Evolutionary conservation across 2,329 filamentous ascomycete genomes (phyloP).

Genomic region (Amylocarpus encephaloides): DNA sequence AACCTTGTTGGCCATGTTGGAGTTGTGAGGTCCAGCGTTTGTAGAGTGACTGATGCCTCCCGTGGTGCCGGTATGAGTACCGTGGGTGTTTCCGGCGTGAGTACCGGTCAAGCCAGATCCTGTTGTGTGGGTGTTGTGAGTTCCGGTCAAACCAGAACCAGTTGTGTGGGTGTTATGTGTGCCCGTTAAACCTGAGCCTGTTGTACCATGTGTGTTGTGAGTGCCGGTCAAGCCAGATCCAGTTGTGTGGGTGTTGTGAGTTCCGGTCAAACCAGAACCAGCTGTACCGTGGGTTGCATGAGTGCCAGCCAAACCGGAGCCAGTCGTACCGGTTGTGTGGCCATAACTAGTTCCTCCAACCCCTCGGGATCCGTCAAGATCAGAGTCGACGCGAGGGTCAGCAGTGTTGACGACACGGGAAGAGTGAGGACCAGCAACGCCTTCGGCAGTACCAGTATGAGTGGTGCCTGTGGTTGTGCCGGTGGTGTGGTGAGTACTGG

Average conservation of each 20-base stretch:
- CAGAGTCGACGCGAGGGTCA: slow-evolving; percentile 46
- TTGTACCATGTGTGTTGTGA: slow-evolving; percentile 6
- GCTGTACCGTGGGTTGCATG: too few relatives aligned
- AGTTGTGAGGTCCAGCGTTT: slow-evolving; percentile 34
- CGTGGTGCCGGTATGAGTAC: slow-evolving; percentile 4
- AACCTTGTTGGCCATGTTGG: slow-evolving; percentile 37
- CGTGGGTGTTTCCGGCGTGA: slow-evolving; percentile 6
- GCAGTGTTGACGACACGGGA: slow-evolving; percentile 37
- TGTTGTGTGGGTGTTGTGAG: slow-evolving; percentile 27
- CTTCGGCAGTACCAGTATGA: slow-evolving; percentile 12
- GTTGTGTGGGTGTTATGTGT: slow-evolving; percentile 12
- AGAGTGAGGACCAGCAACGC: slow-evolving; percentile 21
- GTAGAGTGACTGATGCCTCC: slow-evolving; percentile 27
- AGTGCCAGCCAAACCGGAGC: slow-evolving; percentile 2
- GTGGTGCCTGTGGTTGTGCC: slow-evolving; percentile 8
- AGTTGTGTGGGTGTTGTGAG: background rate
- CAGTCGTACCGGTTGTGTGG: slow-evolving; percentile 3
- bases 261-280: slow-evolving; percentile 3
- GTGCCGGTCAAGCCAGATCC: slow-evolving; percentile 4
- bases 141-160: slow-evolving; percentile 32
- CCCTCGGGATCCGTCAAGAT: slow-evolving; percentile 32
- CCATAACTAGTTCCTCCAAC: slow-evolving; percentile 7
- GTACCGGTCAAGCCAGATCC: slow-evolving; percentile 1
- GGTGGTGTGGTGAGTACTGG: slow-evolving; percentile 11
- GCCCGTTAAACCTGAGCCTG: slow-evolving; percentile 7